Conservation (phyloP, 805 yeast species). For the Candida parachauliodes region DNA sequence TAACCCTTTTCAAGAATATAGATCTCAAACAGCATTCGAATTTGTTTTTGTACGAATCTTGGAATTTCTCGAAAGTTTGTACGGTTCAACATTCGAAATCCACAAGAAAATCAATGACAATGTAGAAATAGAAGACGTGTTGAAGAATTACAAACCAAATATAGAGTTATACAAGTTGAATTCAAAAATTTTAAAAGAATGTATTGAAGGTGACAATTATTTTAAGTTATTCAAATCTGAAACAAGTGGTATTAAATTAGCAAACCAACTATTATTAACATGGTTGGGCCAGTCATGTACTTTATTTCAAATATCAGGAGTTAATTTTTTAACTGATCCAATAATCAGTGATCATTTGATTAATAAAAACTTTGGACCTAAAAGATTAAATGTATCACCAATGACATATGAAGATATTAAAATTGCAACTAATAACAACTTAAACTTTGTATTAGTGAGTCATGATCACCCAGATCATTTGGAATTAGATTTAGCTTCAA, state of each 20-base stretch:
- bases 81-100: constrained; percentile 33
- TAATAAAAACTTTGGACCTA: constrained; percentile 68
- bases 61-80: constrained; percentile 62
- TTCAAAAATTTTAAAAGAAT: constrained; percentile 24
- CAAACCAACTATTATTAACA: constrained; percentile 56
- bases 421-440: constrained; percentile 50
- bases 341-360: constrained; percentile 66
- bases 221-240: constrained; percentile 8
- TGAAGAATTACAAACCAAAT: constrained; percentile 63
- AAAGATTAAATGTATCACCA: constrained; percentile 78
- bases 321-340: constrained; percentile 86
- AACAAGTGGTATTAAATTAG: not conserved
- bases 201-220: constrained; percentile 19
- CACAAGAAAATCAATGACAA: constrained; percentile 48
- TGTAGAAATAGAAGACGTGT: constrained; percentile 46
- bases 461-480: constrained; percentile 97
- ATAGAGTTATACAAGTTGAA: constrained; percentile 40
- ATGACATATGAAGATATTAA: constrained; percentile 54
- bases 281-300: constrained; percentile 96
- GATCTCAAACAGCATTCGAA: constrained; percentile 87
- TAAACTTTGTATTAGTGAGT: constrained; percentile 71
- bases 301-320: constrained; percentile 61
- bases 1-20: constrained; percentile 86
- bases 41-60: constrained; percentile 68
- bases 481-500: constrained; percentile 56